phyloP scores from a whole-genome alignment of 176 grass and related monocot species.

The Bothriochloa decipiens region DNA sequence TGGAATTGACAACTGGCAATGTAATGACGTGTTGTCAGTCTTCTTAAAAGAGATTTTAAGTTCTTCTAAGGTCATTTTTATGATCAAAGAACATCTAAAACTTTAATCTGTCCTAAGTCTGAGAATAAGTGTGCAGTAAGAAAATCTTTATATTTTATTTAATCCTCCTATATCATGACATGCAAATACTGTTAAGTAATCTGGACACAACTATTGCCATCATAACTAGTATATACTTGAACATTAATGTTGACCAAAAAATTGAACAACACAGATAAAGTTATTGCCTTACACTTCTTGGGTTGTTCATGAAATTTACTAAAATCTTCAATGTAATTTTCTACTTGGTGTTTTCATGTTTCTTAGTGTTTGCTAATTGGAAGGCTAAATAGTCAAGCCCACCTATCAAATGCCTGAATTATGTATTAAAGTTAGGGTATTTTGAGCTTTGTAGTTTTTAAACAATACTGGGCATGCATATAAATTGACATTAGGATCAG shows the following conservation, averaged over 20 bases:
- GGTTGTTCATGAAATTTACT: background rate
- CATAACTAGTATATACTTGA: background rate
- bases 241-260: background rate
- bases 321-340: background rate
- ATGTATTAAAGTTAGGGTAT: background rate
- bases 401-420: background rate
- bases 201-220: slow-evolving; percentile 5
- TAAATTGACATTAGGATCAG: background rate
- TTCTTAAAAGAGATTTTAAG: background rate
- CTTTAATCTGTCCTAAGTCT: background rate
- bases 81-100: background rate
- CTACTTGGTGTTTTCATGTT: background rate
- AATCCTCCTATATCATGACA: background rate
- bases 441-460: background rate
- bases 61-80: background rate
- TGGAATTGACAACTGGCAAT: slow-evolving; percentile 78
- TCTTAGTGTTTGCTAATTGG: background rate
- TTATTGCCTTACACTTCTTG: background rate
- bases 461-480: background rate
- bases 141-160: background rate
- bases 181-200: background rate
- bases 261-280: background rate
- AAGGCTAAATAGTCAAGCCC: background rate
- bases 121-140: background rate
- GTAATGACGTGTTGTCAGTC: background rate